Evolutionary conservation across 2,329 filamentous ascomycete genomes (phyloP).

Genomic region (Aspergillus ochraceus): DNA sequence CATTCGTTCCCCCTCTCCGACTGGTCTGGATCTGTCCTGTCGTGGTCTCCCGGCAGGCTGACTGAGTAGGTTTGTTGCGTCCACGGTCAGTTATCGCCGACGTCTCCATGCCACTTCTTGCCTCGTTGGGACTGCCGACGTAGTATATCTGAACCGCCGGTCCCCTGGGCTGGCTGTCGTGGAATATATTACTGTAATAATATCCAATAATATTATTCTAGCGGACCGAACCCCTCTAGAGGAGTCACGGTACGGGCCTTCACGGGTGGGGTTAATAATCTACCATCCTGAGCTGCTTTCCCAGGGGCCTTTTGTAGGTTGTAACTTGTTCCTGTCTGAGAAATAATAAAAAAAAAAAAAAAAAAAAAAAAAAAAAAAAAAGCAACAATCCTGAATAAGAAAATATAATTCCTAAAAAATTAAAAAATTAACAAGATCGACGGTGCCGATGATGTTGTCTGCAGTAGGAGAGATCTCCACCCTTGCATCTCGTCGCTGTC

Average conservation of each 20-base stretch:
- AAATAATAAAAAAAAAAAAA: not conserved
- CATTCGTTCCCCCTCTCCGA: slow-evolving; percentile 20
- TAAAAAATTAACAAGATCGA: not conserved
- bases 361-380: not conserved
- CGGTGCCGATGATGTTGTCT: not conserved
- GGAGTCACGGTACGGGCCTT: too few relatives aligned
- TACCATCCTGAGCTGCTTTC: not conserved
- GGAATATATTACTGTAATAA: too few relatives aligned
- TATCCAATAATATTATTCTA: too few relatives aligned
- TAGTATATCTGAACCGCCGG: not conserved
- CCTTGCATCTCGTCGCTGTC: not conserved
- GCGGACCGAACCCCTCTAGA: not conserved
- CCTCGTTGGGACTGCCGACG: not conserved
- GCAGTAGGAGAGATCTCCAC: not conserved
- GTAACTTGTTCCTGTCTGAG: not conserved
- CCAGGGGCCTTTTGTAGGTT: not conserved
- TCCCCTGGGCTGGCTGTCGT: not conserved
- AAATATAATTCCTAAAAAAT: not conserved
- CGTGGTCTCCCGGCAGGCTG: not conserved
- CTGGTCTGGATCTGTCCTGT: slow-evolving; percentile 1
- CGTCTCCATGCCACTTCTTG: not conserved
- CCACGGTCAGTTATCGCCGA: not conserved
- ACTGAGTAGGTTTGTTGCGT: not conserved
- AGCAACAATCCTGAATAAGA: too few relatives aligned
- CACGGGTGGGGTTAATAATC: not conserved